phyloP scores from a whole-genome alignment of 108 stramenopile genomes.

The Conticribra weissflogii region DNA sequence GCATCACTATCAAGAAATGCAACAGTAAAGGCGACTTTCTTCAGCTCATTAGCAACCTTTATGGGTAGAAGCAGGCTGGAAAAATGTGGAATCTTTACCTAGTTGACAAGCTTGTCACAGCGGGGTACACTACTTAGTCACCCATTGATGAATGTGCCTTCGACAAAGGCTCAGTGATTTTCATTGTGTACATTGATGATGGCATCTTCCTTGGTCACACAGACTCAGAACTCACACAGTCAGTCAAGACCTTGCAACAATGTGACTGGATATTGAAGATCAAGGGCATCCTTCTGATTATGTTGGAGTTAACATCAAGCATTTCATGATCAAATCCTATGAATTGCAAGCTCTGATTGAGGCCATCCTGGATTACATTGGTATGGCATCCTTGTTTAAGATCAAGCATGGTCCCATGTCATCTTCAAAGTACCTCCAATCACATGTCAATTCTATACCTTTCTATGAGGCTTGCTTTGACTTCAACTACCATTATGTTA shows the following conservation, averaged over 20 bases:
- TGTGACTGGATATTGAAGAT: constrained; percentile 15
- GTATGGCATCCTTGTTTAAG: neutral
- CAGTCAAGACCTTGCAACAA: neutral
- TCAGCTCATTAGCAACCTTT: constrained; percentile 22
- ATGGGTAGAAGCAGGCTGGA: constrained; percentile 54
- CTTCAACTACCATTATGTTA: constrained; percentile 20
- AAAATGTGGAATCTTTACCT: constrained; percentile 49
- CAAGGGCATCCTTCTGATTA: constrained; percentile 16
- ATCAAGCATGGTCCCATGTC: constrained; percentile 1
- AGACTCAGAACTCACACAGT: constrained; percentile 20
- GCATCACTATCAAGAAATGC: constrained; percentile 1
- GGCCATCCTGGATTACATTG: neutral
- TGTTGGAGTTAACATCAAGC: constrained; percentile 45
- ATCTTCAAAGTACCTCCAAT: neutral
- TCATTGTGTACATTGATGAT: constrained; percentile 48
- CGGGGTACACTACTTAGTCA: constrained; percentile 49
- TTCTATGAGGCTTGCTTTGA: constrained; percentile 14
- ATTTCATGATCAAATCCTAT: neutral
- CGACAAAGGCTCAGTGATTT: constrained; percentile 32
- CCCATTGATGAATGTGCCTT: constrained; percentile 56
- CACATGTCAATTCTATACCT: neutral
- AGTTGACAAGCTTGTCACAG: constrained; percentile 4
- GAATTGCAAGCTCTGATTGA: neutral
- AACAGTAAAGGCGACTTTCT: constrained; percentile 10
- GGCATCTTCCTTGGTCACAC: constrained; percentile 27